A percentile compares a stretch with the other conserved stretches of the same genome.
These are phyloP conservation scores for Cutaneotrichosporon cavernicola DNA, from an alignment of 1,284 basidiomycete species.

Conservation along the genomic window DNA sequence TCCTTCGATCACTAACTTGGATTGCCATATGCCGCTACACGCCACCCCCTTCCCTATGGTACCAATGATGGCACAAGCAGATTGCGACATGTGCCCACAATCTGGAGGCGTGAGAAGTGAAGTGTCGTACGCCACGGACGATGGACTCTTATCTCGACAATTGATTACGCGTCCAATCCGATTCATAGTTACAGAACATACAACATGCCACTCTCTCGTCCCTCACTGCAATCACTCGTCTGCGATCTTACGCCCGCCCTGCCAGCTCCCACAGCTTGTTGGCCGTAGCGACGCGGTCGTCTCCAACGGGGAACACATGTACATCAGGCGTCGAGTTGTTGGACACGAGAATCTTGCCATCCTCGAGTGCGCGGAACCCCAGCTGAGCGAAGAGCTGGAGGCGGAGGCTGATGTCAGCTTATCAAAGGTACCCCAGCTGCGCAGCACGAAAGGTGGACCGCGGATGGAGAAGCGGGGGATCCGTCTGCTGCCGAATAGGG, in stretches of 20 bases:
- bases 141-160: too few species aligned
- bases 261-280: conserved; percentile 48
- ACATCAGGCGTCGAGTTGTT: conserved; percentile 46
- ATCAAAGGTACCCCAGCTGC: not conserved
- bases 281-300: conserved; percentile 39
- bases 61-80: not conserved
- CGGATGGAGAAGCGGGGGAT: not conserved
- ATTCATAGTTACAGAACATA: not conserved
- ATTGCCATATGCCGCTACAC: not conserved
- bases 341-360: conserved; percentile 41
- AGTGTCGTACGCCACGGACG: too few species aligned
- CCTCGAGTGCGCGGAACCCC: conserved; percentile 39
- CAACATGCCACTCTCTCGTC: not conserved
- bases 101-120: too few species aligned
- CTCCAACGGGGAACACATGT: conserved; percentile 34
- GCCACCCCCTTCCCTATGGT: not conserved
- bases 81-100: too few species aligned
- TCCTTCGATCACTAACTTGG: not conserved
- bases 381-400: conserved; percentile 39
- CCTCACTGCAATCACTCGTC: too few species aligned
- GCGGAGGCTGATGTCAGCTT: conserved; percentile 32
- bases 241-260: not conserved
- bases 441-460: not conserved
- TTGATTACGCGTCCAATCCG: not conserved
- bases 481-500: not conserved